phyloP scores from a whole-genome alignment of 495 filamentous ascomycete genomes.

The Platismatia glauca region DNA sequence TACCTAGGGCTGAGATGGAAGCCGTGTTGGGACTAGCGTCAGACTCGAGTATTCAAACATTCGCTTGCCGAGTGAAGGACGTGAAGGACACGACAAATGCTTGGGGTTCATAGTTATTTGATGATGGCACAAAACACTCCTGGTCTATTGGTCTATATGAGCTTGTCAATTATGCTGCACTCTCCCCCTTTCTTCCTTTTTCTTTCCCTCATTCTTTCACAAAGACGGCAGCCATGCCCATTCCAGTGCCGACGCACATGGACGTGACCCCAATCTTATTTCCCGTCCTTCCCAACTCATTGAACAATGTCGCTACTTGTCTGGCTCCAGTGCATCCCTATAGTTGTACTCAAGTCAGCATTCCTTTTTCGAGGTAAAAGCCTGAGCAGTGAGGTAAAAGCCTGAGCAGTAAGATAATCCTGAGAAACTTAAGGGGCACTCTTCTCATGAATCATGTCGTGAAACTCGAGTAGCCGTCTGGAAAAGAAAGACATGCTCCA shows the following conservation, averaged over 20 bases:
- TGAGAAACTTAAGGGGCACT: too few species aligned
- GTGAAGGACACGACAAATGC: neutral
- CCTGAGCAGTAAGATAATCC: too few species aligned
- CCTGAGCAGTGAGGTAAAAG: too few species aligned
- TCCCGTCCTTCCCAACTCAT: constrained; percentile 71
- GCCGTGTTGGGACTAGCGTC: neutral
- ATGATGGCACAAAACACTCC: neutral
- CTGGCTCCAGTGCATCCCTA: constrained; percentile 70
- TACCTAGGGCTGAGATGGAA: neutral
- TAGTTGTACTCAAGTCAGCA: too few species aligned
- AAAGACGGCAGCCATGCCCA: constrained; percentile 96
- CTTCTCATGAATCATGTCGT: too few species aligned
- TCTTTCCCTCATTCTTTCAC: constrained; percentile 58
- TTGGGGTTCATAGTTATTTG: neutral
- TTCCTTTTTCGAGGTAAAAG: too few species aligned
- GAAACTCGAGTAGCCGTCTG: too few species aligned
- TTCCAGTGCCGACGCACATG: constrained; percentile 93
- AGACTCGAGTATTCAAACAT: neutral
- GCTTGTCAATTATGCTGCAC: neutral
- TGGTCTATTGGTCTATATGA: neutral
- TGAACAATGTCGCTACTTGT: constrained; percentile 86
- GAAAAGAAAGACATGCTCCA: too few species aligned
- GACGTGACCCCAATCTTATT: constrained; percentile 83
- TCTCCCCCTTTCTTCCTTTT: neutral
- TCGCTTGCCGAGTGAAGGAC: too few species aligned